Percentiles rank a stretch among this genome's conserved stretches.
phyloP scores from a whole-genome alignment of 2,329 filamentous ascomycete genomes.

The Phyllosticta citriasiana region DNA sequence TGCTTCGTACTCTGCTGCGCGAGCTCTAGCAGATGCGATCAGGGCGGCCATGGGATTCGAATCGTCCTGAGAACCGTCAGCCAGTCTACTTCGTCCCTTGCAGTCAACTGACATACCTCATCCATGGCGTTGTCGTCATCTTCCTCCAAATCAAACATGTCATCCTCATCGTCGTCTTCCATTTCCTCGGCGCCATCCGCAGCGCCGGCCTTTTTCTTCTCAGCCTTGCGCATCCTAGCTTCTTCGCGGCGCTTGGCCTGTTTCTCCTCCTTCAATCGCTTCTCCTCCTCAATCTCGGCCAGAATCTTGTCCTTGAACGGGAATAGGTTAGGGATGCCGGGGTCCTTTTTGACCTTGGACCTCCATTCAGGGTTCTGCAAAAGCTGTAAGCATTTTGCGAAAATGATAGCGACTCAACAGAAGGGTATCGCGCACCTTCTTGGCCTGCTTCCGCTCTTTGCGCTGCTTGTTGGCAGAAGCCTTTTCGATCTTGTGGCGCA shows the following conservation, averaged over 20 bases:
- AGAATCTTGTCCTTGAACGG: constrained; percentile 95
- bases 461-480: constrained; percentile 80
- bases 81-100: not conserved
- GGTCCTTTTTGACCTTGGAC: constrained; percentile 92
- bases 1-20: constrained; percentile 65
- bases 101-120: constrained; percentile 27
- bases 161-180: constrained; percentile 34
- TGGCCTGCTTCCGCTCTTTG: constrained; percentile 79
- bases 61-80: constrained; percentile 39
- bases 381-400: constrained; percentile 14
- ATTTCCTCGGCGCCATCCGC: constrained; percentile 42
- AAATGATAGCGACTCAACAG: not conserved
- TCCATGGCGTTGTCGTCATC: constrained; percentile 49
- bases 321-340: constrained; percentile 93
- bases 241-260: constrained; percentile 56
- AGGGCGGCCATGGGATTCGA: constrained; percentile 89
- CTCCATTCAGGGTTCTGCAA: constrained; percentile 83
- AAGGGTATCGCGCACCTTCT: constrained; percentile 48
- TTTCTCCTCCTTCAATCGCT: constrained; percentile 71
- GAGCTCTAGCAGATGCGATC: constrained; percentile 69
- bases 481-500: constrained; percentile 95
- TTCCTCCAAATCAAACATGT: constrained; percentile 37
- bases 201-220: constrained; percentile 27
- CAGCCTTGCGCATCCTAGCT: constrained; percentile 40
- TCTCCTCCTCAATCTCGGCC: constrained; percentile 86